Conservation (phyloP, 139 green algal species). For the Volvox reticuliferus region DNA sequence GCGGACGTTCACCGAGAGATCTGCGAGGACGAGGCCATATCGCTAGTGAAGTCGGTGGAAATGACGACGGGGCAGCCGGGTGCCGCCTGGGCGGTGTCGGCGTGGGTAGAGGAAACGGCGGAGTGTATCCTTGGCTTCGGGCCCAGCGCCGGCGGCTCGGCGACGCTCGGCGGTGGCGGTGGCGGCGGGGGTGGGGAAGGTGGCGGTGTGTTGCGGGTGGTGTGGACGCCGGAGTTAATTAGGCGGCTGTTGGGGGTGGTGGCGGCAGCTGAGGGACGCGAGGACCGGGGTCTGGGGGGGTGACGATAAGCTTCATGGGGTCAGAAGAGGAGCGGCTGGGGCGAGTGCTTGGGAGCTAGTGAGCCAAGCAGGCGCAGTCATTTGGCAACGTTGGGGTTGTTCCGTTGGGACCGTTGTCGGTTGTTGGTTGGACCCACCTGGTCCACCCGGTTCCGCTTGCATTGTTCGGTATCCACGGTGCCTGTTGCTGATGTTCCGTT, state of each 20-base stretch:
- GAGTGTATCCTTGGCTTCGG: constrained; percentile 35
- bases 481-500: too few species aligned
- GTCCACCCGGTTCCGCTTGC: too few species aligned
- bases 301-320: constrained; percentile 29
- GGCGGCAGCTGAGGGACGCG: background rate
- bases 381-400: too few species aligned
- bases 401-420: too few species aligned
- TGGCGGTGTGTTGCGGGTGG: constrained; percentile 28
- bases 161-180: background rate
- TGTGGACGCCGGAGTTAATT: constrained; percentile 45
- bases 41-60: constrained; percentile 31
- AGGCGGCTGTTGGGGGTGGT: constrained; percentile 40
- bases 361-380: background rate
- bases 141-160: background rate
- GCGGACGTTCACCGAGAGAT: constrained; percentile 44
- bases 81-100: constrained; percentile 29
- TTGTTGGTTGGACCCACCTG: too few species aligned
- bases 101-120: constrained; percentile 43
- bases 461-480: too few species aligned
- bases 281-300: background rate
- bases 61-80: constrained; percentile 25
- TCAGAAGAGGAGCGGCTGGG: constrained; percentile 46
- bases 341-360: constrained; percentile 24
- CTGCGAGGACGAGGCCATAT: constrained; percentile 47
- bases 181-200: background rate